Conservation (phyloP, 495 filamentous ascomycete species). For the Geoglossum glabrum region DNA sequence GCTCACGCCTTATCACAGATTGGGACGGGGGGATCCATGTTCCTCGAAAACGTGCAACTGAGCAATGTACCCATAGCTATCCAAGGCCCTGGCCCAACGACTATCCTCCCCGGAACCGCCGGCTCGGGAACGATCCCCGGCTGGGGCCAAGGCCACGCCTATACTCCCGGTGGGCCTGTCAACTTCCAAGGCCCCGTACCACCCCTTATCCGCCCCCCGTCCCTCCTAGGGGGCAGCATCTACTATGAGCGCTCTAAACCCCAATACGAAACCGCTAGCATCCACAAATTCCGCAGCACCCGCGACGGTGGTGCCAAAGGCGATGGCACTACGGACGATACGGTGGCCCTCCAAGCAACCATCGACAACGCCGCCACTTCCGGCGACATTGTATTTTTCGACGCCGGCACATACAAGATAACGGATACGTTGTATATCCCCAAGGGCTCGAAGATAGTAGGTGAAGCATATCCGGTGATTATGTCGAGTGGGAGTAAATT, state of each 20-base stretch:
- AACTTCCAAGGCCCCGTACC: slow-evolving; percentile 24
- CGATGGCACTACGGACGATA: slow-evolving; percentile 54
- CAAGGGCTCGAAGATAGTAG: slow-evolving; percentile 20
- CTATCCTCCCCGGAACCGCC: slow-evolving; percentile 34
- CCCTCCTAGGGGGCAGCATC: slow-evolving; percentile 20
- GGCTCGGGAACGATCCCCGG: slow-evolving; percentile 31
- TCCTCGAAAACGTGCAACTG: slow-evolving; percentile 50
- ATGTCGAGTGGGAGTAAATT: slow-evolving; percentile 41
- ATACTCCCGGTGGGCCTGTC: slow-evolving; percentile 22
- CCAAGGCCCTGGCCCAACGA: slow-evolving; percentile 25
- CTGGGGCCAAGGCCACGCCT: slow-evolving; percentile 35
- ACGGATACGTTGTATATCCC: slow-evolving; percentile 28
- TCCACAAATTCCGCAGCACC: slow-evolving; percentile 36
- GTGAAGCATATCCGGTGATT: slow-evolving; percentile 40
- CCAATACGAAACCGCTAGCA: slow-evolving; percentile 30
- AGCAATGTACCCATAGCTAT: slow-evolving; percentile 39
- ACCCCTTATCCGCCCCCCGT: slow-evolving; percentile 19
- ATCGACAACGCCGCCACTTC: slow-evolving; percentile 20
- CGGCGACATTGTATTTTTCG: slow-evolving; percentile 29
- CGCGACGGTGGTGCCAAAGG: slow-evolving; percentile 39
- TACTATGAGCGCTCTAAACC: slow-evolving; percentile 31
- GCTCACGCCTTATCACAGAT: slow-evolving; percentile 17
- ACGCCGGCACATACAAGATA: slow-evolving; percentile 27
- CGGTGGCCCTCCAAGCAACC: slow-evolving; percentile 25
- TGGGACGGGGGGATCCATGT: slow-evolving; percentile 28